phyloP scores from a whole-genome alignment of 1,284 basidiomycete species.

The Volvariella volvacea region DNA sequence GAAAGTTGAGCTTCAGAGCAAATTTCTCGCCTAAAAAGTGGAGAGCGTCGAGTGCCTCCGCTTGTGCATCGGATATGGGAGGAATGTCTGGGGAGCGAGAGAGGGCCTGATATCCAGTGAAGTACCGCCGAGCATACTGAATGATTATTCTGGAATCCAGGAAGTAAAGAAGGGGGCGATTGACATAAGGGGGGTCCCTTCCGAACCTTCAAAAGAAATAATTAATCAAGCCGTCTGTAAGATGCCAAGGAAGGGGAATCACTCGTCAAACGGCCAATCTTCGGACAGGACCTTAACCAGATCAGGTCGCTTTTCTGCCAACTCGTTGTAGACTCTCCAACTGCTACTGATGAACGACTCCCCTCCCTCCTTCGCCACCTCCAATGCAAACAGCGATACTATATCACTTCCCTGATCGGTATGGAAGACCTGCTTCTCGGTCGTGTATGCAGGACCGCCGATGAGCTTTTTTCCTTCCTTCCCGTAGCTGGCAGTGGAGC shows the following conservation, averaged over 20 bases:
- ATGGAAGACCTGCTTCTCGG: conserved; percentile 42
- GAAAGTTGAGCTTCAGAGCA: conserved; percentile 35
- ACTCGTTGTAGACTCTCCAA: conserved; percentile 36
- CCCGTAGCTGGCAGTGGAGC: conserved; percentile 29
- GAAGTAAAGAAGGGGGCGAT: conserved; percentile 32
- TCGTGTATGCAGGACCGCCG: conserved; percentile 38
- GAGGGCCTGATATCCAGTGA: conserved; percentile 26
- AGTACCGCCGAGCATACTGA: conserved; percentile 38
- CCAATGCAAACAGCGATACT: conserved; percentile 33
- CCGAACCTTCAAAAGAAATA: conserved; percentile 29
- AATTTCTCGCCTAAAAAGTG: conserved; percentile 39
- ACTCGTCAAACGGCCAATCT: conserved; percentile 38
- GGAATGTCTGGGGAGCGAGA: conserved; percentile 28
- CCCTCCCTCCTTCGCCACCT: conserved; percentile 33
- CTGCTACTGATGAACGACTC: conserved; percentile 37
- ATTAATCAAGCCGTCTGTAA: not conserved
- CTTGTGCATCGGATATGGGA: conserved; percentile 40
- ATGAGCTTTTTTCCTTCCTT: conserved; percentile 33
- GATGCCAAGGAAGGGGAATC: not conserved
- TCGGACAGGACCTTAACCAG: conserved; percentile 32
- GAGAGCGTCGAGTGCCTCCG: conserved; percentile 38
- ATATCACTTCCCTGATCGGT: conserved; percentile 39
- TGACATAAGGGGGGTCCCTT: conserved; percentile 26
- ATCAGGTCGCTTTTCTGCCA: conserved; percentile 36
- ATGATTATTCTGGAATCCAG: conserved; percentile 33